Conservation (phyloP, 352 stramenopile species). For the Globisporangium nagaii region DNA sequence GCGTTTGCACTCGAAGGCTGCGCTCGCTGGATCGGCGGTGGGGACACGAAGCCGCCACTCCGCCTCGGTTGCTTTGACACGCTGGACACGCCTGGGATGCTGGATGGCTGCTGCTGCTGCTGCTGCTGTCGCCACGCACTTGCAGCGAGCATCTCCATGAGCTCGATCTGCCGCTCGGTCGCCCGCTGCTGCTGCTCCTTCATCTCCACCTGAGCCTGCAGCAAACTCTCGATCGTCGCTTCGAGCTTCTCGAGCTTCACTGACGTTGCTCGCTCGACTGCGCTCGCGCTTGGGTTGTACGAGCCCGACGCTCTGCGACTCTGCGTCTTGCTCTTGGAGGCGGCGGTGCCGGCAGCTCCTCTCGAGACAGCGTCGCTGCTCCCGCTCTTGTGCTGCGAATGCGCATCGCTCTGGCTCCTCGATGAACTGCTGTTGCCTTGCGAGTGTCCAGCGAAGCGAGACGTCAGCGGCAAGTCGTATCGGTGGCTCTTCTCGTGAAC, state of each 20-base stretch:
- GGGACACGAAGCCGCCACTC: neutral
- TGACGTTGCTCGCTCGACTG: slow-evolving; percentile 12
- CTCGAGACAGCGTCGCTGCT: neutral
- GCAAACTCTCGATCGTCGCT: slow-evolving; percentile 28
- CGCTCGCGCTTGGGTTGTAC: neutral
- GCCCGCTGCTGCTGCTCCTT: slow-evolving; percentile 31
- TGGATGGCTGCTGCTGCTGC: slow-evolving; percentile 1
- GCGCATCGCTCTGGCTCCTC: neutral
- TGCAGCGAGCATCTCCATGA: slow-evolving; percentile 27
- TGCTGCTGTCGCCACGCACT: neutral
- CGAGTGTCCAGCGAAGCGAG: neutral
- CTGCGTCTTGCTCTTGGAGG: no score
- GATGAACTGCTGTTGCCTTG: neutral
- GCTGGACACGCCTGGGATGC: neutral
- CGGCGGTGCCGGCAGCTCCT: no score
- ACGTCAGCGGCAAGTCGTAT: neutral
- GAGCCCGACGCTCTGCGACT: neutral
- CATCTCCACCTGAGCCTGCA: slow-evolving; percentile 34
- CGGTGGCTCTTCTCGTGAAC: neutral
- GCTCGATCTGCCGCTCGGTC: slow-evolving; percentile 27
- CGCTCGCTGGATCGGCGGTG: neutral
- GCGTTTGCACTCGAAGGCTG: neutral
- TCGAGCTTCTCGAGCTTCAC: slow-evolving; percentile 52
- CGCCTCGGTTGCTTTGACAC: neutral
- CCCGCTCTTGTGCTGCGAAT: no score